A percentile compares a stretch with the other conserved stretches of the same genome.
Conservation (phyloP, 805 yeast genomes). For the Cyberlindnera veronae region DNA sequence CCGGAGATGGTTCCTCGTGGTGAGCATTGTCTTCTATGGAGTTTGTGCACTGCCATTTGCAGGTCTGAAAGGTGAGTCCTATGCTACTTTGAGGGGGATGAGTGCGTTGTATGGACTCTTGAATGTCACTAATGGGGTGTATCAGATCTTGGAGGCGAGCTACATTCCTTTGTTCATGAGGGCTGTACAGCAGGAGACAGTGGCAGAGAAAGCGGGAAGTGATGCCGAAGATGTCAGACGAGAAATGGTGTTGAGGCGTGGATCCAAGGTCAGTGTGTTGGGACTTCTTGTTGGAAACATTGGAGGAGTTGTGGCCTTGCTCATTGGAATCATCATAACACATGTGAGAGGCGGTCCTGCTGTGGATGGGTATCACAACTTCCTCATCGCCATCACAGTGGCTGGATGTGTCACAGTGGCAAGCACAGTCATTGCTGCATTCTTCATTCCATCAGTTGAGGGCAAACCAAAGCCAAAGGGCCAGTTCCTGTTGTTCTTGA, state of each 20-base stretch:
- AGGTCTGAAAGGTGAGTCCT: constrained; percentile 25
- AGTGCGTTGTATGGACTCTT: constrained; percentile 33
- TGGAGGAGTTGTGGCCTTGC: constrained; percentile 37
- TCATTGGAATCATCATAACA: constrained; percentile 37
- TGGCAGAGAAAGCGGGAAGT: too few relatives aligned
- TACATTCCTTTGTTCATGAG: constrained; percentile 41
- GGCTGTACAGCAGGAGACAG: constrained; percentile 15
- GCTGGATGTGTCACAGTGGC: constrained; percentile 36
- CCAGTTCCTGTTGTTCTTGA: constrained; percentile 27
- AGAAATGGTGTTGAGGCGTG: constrained; percentile 29
- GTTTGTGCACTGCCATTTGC: constrained; percentile 35
- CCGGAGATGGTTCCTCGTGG: constrained; percentile 33
- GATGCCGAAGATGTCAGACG: constrained; percentile 27
- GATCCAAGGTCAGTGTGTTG: constrained; percentile 36
- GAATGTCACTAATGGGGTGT: constrained; percentile 29
- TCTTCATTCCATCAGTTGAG: constrained; percentile 31
- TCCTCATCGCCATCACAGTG: constrained; percentile 36
- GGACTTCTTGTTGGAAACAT: constrained; percentile 35
- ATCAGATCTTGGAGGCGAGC: constrained; percentile 38
- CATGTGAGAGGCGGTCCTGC: constrained; percentile 28
- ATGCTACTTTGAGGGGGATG: constrained; percentile 25
- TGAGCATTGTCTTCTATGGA: constrained; percentile 33
- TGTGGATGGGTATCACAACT: constrained; percentile 32
- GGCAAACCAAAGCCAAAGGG: constrained; percentile 29
- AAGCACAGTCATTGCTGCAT: constrained; percentile 27